Evolutionary conservation across 192 early-diverging fungal species (phyloP).

Genomic region (Podila clonocystis): DNA sequence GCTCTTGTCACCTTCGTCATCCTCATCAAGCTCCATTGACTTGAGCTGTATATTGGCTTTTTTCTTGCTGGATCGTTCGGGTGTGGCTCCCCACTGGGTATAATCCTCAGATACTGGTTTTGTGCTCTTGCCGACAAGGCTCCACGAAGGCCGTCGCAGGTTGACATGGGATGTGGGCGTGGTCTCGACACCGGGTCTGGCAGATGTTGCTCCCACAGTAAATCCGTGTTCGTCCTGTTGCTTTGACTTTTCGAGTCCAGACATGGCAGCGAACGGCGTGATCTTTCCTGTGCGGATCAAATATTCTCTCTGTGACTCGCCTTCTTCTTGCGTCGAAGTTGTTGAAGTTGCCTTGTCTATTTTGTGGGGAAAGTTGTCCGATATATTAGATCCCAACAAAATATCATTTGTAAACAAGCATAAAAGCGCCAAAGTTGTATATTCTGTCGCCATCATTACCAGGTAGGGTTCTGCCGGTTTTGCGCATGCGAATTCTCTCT

Average conservation of each 20-base stretch:
- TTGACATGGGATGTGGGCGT: constrained; percentile 29
- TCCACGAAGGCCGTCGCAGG: constrained; percentile 21
- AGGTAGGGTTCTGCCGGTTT: constrained; percentile 16
- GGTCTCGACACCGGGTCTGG: constrained; percentile 3
- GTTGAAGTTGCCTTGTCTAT: constrained; percentile 44
- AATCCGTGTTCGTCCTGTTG: not conserved
- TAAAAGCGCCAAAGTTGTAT: constrained; percentile 14
- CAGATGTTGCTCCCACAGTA: constrained; percentile 2
- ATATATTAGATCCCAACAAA: constrained; percentile 13
- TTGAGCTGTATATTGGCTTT: constrained; percentile 31
- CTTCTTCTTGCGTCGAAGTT: constrained; percentile 18
- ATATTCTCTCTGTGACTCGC: constrained; percentile 69
- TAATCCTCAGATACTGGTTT: not conserved
- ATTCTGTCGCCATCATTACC: constrained; percentile 7
- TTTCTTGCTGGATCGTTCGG: constrained; percentile 39
- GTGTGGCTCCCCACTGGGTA: constrained; percentile 3
- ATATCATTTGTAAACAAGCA: not conserved
- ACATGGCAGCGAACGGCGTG: constrained; percentile 67
- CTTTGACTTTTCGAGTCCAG: constrained; percentile 45
- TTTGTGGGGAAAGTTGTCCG: constrained; percentile 9
- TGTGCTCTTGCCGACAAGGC: constrained; percentile 23
- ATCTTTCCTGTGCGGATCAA: constrained; percentile 77
- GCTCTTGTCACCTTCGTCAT: constrained; percentile 14
- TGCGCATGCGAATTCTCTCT: constrained; percentile 45
- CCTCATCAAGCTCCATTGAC: constrained; percentile 18